Evolutionary conservation across 192 early-diverging fungal species (phyloP), one percentile per base, ranked within the genome.

Genomic region (Globomyces pollinis-pini): DNA sequence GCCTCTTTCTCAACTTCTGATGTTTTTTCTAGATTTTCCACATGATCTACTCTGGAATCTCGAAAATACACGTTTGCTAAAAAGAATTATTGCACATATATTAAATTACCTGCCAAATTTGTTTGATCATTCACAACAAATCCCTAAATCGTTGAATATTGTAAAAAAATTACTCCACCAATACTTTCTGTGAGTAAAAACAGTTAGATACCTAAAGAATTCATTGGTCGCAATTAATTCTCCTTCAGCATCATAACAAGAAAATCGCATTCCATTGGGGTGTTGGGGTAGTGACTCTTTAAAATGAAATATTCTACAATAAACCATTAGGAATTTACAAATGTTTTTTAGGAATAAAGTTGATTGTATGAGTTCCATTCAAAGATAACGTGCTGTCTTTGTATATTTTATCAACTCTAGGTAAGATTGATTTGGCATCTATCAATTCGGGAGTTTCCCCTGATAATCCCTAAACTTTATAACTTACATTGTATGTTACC

Each of bases 201-300:
- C n/a, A n/a, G n/a, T n/a, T n/a, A n/a, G n/a, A n/a, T n/a, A n/a
- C n/a, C n/a, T n/a, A n/a, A 94, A 94, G 78, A 90, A 97, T 66
- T 97, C 92, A 70, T 94, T 92, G 33, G 89, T 91, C 2, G 90
- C 92, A 57, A 91, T 64, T 75, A 96, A 75, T 55, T 93, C 87
- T 21, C 88, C 89, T 13, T 85, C 61, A 20, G 66, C 63, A 68
- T 93, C 85, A 65, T 88, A 92, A 15, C 86, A 89, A 30, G 88
- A 88, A 61, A 97, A 91, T 9, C 94, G 85, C 85, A 97, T 89
- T 54, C 94, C 94, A 68, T 97, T 97, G 5, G 92, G 91, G 65
- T 97, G 94, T 56, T 91, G 88, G 5, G 92, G 94, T 8, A 97
- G 72, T 4, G 85, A 82, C 60, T 92, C 84, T 58, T 81, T 83